Conservation (phyloP, 129 eudicot species). For the Artemisia annua region DNA sequence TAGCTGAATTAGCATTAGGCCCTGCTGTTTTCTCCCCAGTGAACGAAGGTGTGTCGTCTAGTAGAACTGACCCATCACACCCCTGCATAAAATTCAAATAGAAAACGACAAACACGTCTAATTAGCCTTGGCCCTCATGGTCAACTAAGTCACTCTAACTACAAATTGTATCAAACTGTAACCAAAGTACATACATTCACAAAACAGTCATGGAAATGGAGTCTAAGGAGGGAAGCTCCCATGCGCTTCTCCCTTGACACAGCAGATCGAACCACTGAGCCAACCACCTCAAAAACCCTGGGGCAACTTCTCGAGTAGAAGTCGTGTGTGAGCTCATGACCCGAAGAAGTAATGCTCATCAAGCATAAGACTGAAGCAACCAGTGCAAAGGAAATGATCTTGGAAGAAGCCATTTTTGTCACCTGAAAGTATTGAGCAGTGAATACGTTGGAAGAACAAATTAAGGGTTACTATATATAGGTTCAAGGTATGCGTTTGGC, state of each 20-base stretch:
- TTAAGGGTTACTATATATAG: constrained; percentile 17
- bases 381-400: constrained; percentile 16
- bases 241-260: constrained; percentile 37
- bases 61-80: constrained; percentile 63
- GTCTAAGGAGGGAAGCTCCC: constrained; percentile 36
- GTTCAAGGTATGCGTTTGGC: background rate
- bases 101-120: background rate
- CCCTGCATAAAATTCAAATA: constrained; percentile 38
- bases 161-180: too few species aligned
- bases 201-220: constrained; percentile 44
- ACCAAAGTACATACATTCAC: constrained; percentile 21
- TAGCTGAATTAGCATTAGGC: constrained; percentile 46
- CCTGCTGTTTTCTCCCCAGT: constrained; percentile 60
- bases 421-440: constrained; percentile 14
- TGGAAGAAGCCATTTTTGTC: constrained; percentile 25
- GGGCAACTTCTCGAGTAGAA: constrained; percentile 59
- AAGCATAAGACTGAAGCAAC: constrained; percentile 34
- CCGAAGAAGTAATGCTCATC: constrained; percentile 33
- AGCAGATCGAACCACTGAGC: constrained; percentile 38
- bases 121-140: background rate
- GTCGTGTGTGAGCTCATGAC: constrained; percentile 38
- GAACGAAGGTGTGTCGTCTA: constrained; percentile 61
- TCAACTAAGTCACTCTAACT: background rate
- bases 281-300: constrained; percentile 32
- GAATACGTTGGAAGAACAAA: constrained; percentile 18